Evolutionary conservation across 129 eudicot species (phyloP), one percentile per base, ranked within the genome.

Genomic region (Logfia minima): DNA sequence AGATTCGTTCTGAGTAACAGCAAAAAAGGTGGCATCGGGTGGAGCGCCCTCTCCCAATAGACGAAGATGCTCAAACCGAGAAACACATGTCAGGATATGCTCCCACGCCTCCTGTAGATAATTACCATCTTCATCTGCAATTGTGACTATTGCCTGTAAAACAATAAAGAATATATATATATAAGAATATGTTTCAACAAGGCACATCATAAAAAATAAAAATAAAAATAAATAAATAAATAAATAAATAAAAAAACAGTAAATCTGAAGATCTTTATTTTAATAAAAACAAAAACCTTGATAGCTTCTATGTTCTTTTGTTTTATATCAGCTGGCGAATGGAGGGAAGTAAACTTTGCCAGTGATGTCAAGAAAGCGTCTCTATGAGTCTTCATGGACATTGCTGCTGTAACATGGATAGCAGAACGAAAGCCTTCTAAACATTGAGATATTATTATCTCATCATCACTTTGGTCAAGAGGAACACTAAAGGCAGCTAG

Each of bases 401-500:
- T 87, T 72, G 86, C 97, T 69, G 98, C 89, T 82, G 98, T 94
- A 71, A 91, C 98, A 84, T 87, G 98, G 82, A 94, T 87, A 28
- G 98, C 98, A 83, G 77, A 77, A 23, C 92, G 97, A 59, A 95
- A 89, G 74, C 99, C 99, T 75, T 95, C 91, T 45, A 95, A 78
- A 78, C 99, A 95, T 37, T 81, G 91, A 55, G 85, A 75, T 72
- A 91, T 84, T 28, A 95, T 84, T 71, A 83, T 70, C 34, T 86
- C 99, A 53, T 95, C 99, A 23, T 95, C 97, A 73, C 94, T 91
- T 85, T 88, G 99, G 82, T 91, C 99, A 78, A 95, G 94, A 37
- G 99, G 97, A 74, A 95, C 99, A 82, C 99, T 95, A 78, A 95
- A 95, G 79, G 99, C 99, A 83, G 99, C 99, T 85, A 95, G 79